Percentiles rank a stretch among this genome's conserved stretches.
These are phyloP conservation scores for Botrytis deweyae DNA, from an alignment of 2,329 filamentous ascomycete genomes.

Conservation along the genomic window DNA sequence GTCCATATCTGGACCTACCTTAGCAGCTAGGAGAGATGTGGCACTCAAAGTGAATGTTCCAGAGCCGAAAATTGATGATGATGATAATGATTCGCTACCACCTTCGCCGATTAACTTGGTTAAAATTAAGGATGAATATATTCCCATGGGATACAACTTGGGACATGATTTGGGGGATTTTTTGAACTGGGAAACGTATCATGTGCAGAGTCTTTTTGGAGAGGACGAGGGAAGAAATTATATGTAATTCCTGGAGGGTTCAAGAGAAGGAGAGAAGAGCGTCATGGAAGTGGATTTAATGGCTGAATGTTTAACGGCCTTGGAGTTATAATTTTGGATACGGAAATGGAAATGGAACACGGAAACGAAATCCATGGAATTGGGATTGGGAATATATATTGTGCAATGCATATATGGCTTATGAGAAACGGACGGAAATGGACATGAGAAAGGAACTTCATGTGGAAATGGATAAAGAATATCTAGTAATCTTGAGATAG, in stretches of 20 bases:
- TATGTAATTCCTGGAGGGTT: neutral
- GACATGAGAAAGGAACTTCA: neutral
- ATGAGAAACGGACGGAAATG: neutral
- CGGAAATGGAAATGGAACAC: neutral
- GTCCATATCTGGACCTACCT: neutral
- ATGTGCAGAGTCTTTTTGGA: slow-evolving; percentile 27
- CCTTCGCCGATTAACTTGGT: slow-evolving; percentile 33
- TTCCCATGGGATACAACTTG: slow-evolving; percentile 62
- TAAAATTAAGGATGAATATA: slow-evolving; percentile 38
- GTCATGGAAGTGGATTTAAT: neutral
- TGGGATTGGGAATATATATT: neutral
- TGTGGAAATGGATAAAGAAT: neutral
- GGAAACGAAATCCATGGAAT: neutral
- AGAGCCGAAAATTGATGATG: slow-evolving; percentile 3
- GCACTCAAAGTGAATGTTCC: slow-evolving; percentile 9
- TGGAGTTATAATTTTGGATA: neutral
- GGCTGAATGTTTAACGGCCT: neutral
- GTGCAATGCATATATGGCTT: neutral
- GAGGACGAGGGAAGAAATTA: slow-evolving; percentile 13
- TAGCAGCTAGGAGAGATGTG: neutral
- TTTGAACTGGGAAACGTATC: slow-evolving; percentile 51
- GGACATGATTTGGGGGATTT: slow-evolving; percentile 60
- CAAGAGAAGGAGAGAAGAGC: neutral
- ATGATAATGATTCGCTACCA: slow-evolving; percentile 25
- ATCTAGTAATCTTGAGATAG: neutral